Evolutionary conservation across 1,139 yeast genomes (phyloP), one percentile per base, ranked within the genome.

Genomic region (Pichia sp.): DNA sequence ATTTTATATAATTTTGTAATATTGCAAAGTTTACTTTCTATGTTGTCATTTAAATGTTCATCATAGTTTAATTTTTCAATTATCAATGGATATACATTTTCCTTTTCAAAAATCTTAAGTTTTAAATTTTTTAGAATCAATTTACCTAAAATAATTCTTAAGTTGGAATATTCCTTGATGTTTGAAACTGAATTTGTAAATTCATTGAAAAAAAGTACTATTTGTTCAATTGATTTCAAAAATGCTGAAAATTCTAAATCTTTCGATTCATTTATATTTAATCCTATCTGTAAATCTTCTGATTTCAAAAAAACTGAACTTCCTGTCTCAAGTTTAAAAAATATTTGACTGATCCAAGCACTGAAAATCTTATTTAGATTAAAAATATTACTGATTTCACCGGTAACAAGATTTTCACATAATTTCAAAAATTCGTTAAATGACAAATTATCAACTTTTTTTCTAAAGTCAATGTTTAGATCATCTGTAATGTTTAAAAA

Each of bases 51-150:
- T 7, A 18, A 25, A 10, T 22, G 11, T 25, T 50, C 51, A 14
- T 52, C 56, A 16, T 47, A 49, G 11, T 49, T 47, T 8, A 53
- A 34, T 41, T 56, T 59, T 41, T 60, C 63, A 28, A 62, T 25
- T n/a, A 64, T 62, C 28, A 64, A 45, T 3, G 63, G 58, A 47
- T 62, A 62, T 0, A 64, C 60, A 34, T 63, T 63, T 5, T 51
- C 49, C 8, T 53, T 39, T n/a, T 53, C 48, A 46, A 65, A 64
- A 2, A 65, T 57, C 31, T 53, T 53, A 1, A 25, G 14, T 38
- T 60, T 62, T 11, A 65, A 29, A 2, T 57, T 50, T 11, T 51
- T 53, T 19, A 63, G 36, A 1, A 65, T 18, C 2, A 50, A 36
- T 47, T 63, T 65, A 2, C 59, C 47, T 9, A 62, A 51, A 9